phyloP scores from a whole-genome alignment of 805 yeast species.

The Monosporozyma siamensis region DNA sequence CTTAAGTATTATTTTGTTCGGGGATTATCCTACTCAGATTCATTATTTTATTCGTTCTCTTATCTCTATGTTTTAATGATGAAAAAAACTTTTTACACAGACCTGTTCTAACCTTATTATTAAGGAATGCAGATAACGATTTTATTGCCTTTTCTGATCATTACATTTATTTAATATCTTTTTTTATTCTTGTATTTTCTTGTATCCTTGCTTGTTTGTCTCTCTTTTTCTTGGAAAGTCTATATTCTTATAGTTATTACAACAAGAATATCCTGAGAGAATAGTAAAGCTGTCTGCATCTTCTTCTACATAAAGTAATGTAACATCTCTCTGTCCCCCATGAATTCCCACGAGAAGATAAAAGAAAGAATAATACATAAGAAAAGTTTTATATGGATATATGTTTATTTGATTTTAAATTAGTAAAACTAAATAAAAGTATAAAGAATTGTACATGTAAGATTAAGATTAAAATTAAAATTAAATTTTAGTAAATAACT shows the following conservation, averaged over 20 bases:
- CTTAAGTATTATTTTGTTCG: neutral
- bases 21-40: neutral
- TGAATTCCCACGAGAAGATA: too few relatives aligned
- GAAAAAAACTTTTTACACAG: conserved; percentile 30
- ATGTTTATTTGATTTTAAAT: conserved; percentile 5
- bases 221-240: neutral
- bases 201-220: neutral
- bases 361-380: too few relatives aligned
- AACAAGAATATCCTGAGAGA: too few relatives aligned
- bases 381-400: conserved; percentile 3
- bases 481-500: conserved; percentile 20
- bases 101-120: conserved; percentile 31
- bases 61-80: conserved; percentile 23
- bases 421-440: conserved; percentile 7
- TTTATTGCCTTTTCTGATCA: conserved; percentile 45
- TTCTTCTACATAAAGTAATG: too few relatives aligned
- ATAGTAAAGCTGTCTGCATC: too few relatives aligned
- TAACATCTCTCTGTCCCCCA: too few relatives aligned
- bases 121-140: conserved; percentile 49
- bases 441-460: conserved; percentile 10
- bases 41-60: too few relatives aligned
- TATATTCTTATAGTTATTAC: too few relatives aligned
- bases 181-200: neutral
- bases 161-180: neutral
- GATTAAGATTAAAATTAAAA: neutral